phyloP scores from a whole-genome alignment of 176 grass and related monocot genomes.

The Phyllostachys edulis region DNA sequence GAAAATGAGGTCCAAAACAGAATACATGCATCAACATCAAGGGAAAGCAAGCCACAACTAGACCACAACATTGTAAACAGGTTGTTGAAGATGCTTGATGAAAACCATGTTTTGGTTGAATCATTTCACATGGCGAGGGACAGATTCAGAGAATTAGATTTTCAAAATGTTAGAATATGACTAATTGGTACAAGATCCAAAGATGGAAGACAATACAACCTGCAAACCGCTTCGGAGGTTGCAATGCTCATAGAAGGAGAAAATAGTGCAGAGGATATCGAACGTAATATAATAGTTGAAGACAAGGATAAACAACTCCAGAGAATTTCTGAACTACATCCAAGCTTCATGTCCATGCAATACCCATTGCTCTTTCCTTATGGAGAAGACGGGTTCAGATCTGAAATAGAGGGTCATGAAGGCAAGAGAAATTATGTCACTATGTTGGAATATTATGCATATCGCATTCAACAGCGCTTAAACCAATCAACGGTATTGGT shows the following conservation, averaged over 20 bases:
- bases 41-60: not conserved
- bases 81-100: slow-evolving; percentile 25
- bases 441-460: slow-evolving; percentile 33
- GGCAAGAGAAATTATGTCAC: slow-evolving; percentile 23
- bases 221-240: not conserved
- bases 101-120: slow-evolving; percentile 29
- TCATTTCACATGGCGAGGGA: slow-evolving; percentile 33
- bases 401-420: not conserved
- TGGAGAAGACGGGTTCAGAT: no score
- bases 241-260: slow-evolving; percentile 12
- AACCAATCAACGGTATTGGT: not conserved
- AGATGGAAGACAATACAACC: slow-evolving; percentile 25
- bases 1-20: slow-evolving; percentile 34
- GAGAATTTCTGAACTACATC: no score
- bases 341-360: no score
- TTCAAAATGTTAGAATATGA: not conserved
- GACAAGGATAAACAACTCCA: not conserved
- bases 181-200: not conserved
- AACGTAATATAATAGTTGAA: slow-evolving; percentile 32
- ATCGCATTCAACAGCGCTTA: slow-evolving; percentile 3
- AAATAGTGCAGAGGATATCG: not conserved
- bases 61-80: not conserved
- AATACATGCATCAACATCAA: not conserved
- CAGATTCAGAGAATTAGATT: not conserved
- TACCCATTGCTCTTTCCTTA: no score